Evolutionary conservation across 2,329 filamentous ascomycete genomes (phyloP).

Genomic region (Calonectria henricotiae): DNA sequence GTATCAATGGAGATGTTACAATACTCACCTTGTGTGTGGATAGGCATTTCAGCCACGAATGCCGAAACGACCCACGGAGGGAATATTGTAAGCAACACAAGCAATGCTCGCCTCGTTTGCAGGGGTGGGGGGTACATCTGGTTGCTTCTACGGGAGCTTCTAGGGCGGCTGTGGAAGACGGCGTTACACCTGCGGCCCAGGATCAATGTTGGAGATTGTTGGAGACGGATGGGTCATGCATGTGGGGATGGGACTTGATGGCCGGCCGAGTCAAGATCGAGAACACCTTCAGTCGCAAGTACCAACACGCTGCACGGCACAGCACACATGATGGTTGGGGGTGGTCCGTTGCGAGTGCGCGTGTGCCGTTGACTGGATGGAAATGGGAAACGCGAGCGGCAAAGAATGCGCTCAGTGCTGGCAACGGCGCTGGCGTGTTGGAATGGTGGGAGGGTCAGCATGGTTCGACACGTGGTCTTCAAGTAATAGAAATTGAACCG

Average conservation of each 20-base stretch:
- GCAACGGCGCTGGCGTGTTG: conserved; percentile 14
- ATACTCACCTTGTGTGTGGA: conserved; percentile 11
- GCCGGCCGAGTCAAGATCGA: conserved; percentile 15
- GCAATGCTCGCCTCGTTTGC: conserved; percentile 27
- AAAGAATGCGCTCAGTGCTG: conserved; percentile 22
- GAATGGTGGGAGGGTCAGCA: conserved; percentile 37
- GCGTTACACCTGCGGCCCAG: conserved; percentile 4
- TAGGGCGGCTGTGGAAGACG: conserved; percentile 36
- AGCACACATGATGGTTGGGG: conserved; percentile 29
- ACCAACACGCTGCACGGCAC: conserved; percentile 12
- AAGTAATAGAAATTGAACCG: conserved; percentile 37
- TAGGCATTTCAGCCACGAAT: conserved; percentile 25
- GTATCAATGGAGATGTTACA: conserved; percentile 6
- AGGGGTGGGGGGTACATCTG: conserved; percentile 20
- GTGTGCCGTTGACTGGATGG: conserved; percentile 8
- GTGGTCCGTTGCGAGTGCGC: conserved; percentile 25
- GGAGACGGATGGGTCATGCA: conserved; percentile 15
- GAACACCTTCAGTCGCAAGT: conserved; percentile 11
- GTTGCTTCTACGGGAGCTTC: conserved; percentile 28
- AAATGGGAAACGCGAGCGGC: conserved; percentile 23
- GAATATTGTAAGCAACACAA: conserved; percentile 25
- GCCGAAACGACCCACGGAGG: conserved; percentile 21
- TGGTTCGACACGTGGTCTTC: conserved; percentile 32
- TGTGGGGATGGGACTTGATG: conserved; percentile 10
- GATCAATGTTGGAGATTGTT: conserved; percentile 16